Conservation (phyloP, 148 eudicot genomes). For the Silene conica region DNA sequence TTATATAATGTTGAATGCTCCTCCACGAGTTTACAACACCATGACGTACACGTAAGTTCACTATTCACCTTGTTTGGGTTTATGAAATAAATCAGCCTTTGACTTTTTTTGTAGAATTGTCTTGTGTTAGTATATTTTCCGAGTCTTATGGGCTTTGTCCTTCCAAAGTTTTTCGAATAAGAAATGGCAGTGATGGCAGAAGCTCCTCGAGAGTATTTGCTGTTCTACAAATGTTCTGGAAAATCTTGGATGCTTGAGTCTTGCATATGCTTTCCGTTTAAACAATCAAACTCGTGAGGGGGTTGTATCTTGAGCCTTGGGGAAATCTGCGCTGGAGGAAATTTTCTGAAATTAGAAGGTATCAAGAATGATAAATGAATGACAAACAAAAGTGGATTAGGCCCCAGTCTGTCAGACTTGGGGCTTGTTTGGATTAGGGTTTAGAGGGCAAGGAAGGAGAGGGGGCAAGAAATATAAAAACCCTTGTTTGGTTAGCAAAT, state of each 20-base stretch:
- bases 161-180: neutral
- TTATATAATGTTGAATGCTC: constrained; percentile 94
- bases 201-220: neutral
- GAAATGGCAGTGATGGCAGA: constrained; percentile 1
- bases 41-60: constrained; percentile 82
- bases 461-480: too few relatives aligned
- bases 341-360: neutral
- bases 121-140: neutral
- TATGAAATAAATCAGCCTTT: neutral
- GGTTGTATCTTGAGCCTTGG: constrained; percentile 5
- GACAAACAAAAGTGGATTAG: neutral
- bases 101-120: neutral
- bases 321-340: neutral
- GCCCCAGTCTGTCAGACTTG: too few relatives aligned
- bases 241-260: neutral
- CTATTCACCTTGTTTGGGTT: constrained; percentile 1
- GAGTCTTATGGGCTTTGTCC: neutral
- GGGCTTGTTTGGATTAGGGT: too few relatives aligned
- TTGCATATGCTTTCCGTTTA: neutral
- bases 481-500: too few relatives aligned
- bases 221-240: neutral
- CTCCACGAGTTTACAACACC: constrained; percentile 78
- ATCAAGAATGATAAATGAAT: neutral
- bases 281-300: neutral
- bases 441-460: too few relatives aligned